Evolutionary conservation across 495 filamentous ascomycete species (phyloP).

Genomic region (Trichoderma reesei): DNA sequence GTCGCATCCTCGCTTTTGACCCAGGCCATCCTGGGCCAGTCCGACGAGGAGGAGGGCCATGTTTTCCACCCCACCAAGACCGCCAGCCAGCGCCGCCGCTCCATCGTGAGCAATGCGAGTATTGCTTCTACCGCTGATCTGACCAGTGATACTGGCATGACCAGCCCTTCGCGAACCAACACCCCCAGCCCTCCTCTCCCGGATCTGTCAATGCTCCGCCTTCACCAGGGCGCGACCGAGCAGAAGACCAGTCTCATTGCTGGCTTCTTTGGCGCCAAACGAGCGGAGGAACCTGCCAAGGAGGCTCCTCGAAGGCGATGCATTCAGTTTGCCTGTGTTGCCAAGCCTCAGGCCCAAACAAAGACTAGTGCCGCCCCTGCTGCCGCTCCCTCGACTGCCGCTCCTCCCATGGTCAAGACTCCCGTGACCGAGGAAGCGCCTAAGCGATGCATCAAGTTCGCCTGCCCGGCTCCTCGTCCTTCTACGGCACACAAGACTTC

Average conservation of each 20-base stretch:
- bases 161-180: conserved; percentile 79
- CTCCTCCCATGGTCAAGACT: conserved; percentile 16
- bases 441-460: conserved; percentile 43
- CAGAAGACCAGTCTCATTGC: not conserved
- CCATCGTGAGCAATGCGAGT: conserved; percentile 69
- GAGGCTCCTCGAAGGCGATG: conserved; percentile 51
- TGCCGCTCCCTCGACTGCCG: not conserved
- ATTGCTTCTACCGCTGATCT: conserved; percentile 73
- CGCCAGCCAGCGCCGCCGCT: conserved; percentile 42
- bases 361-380: conserved; percentile 16
- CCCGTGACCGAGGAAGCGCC: conserved; percentile 21
- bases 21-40: conserved; percentile 59
- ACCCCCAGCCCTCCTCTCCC: conserved; percentile 79
- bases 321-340: conserved; percentile 83
- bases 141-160: conserved; percentile 83
- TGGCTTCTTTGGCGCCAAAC: not conserved
- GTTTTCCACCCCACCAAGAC: not conserved
- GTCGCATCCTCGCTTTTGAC: conserved; percentile 67
- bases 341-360: conserved; percentile 28
- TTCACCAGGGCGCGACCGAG: not conserved
- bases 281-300: conserved; percentile 22
- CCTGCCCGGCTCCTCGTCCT: conserved; percentile 26
- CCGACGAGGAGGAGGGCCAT: conserved; percentile 36
- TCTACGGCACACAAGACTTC: not conserved
- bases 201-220: conserved; percentile 18